Conservation (phyloP, 345 rosid genomes). For the Bruguiera parviflora region DNA sequence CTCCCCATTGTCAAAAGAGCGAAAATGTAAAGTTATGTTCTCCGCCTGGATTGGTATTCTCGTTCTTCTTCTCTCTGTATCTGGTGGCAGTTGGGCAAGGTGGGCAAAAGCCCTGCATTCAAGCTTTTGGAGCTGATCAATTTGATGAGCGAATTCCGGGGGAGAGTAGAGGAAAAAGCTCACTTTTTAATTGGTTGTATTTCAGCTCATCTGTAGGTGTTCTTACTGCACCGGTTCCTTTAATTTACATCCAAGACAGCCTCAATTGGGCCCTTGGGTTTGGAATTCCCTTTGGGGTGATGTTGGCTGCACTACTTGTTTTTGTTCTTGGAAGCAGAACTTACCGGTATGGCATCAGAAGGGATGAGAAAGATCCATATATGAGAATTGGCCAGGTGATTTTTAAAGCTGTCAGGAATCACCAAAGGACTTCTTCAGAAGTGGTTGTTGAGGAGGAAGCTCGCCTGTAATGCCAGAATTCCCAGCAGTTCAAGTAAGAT, state of each 20-base stretch:
- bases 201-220: not conserved
- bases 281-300: not conserved
- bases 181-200: conserved; percentile 12
- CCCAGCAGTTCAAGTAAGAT: not conserved
- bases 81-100: conserved; percentile 8
- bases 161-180: not conserved
- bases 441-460: not conserved
- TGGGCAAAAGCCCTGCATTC: conserved; percentile 11
- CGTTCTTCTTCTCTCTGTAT: conserved; percentile 11
- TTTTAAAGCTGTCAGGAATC: not conserved
- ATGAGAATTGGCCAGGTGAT: conserved; percentile 3
- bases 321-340: conserved; percentile 10
- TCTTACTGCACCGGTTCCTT: not conserved
- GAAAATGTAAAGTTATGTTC: not conserved
- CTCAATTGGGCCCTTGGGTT: not conserved
- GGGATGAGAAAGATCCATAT: not conserved
- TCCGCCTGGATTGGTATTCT: not conserved
- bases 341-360: not conserved
- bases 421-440: not conserved
- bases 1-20: not conserved
- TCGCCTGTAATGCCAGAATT: not conserved
- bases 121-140: conserved; percentile 15
- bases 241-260: not conserved
- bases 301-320: not conserved
- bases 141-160: conserved; percentile 1